Conservation (phyloP, 1,139 yeast genomes). For the Trichomonascaceae sp. region DNA sequence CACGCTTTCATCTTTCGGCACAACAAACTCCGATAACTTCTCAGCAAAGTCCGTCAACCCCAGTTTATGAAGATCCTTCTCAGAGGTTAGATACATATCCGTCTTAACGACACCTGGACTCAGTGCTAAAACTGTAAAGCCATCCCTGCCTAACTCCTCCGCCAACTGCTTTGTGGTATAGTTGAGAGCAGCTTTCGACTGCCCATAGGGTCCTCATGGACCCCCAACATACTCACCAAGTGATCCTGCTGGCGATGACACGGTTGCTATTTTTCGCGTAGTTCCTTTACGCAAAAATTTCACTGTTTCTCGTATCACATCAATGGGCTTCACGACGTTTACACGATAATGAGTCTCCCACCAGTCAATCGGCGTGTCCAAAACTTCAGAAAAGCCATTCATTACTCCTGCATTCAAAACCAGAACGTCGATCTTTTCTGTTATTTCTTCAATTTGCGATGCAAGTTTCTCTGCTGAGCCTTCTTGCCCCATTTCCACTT, state of each 20-base stretch:
- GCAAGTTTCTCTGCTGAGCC: constrained; percentile 18
- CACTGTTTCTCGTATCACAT: constrained; percentile 22
- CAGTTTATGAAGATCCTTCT: neutral
- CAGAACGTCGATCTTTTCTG: constrained; percentile 39
- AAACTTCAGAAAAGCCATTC: constrained; percentile 10
- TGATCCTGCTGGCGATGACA: constrained; percentile 28
- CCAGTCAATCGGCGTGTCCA: constrained; percentile 24
- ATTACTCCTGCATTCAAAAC: constrained; percentile 47
- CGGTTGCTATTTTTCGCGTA: constrained; percentile 21
- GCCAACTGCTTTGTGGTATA: constrained; percentile 24
- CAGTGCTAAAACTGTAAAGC: constrained; percentile 25
- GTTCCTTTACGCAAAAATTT: constrained; percentile 16
- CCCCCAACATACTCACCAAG: constrained; percentile 18
- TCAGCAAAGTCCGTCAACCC: neutral
- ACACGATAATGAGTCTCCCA: constrained; percentile 26
- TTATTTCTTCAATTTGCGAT: constrained; percentile 20
- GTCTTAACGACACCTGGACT: constrained; percentile 34
- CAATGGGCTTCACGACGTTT: constrained; percentile 34
- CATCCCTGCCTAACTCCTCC: constrained; percentile 24
- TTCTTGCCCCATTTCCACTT: constrained; percentile 23
- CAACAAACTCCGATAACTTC: neutral
- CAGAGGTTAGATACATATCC: constrained; percentile 24
- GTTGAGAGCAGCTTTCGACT: constrained; percentile 36
- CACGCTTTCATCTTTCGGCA: constrained; percentile 11
- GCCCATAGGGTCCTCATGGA: constrained; percentile 30